Percentiles rank a stretch among this genome's conserved stretches.
Conservation (phyloP, 768 basidiomycete genomes). For the Trametes cingulata region DNA sequence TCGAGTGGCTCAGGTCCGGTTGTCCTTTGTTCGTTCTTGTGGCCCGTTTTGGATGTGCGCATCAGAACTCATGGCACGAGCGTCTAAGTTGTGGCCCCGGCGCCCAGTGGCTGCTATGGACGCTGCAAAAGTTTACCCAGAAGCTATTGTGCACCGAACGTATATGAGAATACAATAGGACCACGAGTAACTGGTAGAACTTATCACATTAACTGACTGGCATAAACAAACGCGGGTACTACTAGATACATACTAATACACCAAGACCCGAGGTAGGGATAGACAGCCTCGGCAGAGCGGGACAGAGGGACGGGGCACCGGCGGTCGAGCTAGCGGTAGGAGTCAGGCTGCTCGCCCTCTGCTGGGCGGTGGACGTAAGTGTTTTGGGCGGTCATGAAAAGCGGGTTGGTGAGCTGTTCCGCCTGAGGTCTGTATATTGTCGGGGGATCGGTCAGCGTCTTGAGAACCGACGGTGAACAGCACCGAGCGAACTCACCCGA, state of each 20-base stretch:
- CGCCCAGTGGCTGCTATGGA: background rate
- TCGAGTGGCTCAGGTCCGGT: conserved; percentile 3
- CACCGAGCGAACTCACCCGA: conserved; percentile 45
- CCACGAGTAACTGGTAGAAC: background rate
- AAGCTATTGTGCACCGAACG: background rate
- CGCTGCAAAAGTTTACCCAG: background rate
- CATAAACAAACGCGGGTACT: conserved; percentile 5
- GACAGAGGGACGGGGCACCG: background rate
- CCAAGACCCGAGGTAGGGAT: background rate
- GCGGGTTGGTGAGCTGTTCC: conserved; percentile 25
- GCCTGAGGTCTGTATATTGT: conserved; percentile 19
- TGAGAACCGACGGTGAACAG: too few species aligned
- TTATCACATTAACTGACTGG: conserved; percentile 1
- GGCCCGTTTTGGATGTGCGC: background rate
- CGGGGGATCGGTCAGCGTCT: background rate
- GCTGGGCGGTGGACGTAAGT: conserved; percentile 12
- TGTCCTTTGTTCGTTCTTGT: conserved; percentile 11
- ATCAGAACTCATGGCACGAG: background rate
- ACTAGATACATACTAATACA: conserved; percentile 15
- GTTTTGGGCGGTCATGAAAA: conserved; percentile 24
- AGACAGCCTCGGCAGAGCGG: background rate
- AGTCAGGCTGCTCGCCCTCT: conserved; percentile 7
- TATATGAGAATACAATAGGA: too few species aligned
- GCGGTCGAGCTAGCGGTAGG: background rate
- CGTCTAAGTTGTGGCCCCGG: background rate